phyloP scores from a whole-genome alignment of 1,284 basidiomycete genomes.

The Microbotryum silenes-acaulis region DNA sequence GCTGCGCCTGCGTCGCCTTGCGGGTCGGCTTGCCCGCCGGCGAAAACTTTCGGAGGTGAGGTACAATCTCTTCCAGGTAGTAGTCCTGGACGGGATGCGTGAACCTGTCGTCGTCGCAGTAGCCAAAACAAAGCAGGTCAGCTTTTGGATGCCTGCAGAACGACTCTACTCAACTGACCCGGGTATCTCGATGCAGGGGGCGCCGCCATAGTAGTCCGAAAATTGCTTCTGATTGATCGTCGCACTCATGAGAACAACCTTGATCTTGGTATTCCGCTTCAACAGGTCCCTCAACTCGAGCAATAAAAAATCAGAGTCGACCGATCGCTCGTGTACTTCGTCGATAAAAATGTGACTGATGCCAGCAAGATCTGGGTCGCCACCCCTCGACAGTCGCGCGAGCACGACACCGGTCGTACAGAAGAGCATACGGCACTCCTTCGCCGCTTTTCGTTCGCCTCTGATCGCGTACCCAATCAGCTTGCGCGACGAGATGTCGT shows the following conservation, averaged over 20 bases:
- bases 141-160: constrained; percentile 20
- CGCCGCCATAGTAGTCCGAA: constrained; percentile 66
- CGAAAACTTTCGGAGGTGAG: constrained; percentile 47
- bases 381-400: constrained; percentile 58
- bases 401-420: constrained; percentile 90
- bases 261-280: constrained; percentile 59
- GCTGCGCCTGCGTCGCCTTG: constrained; percentile 50
- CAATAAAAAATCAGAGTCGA: constrained; percentile 77
- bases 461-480: constrained; percentile 84
- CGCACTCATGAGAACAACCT: constrained; percentile 62
- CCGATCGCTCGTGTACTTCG: constrained; percentile 47
- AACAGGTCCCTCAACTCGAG: constrained; percentile 75
- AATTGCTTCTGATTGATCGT: constrained; percentile 85
- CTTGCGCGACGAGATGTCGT: constrained; percentile 43
- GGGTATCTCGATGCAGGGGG: constrained; percentile 74
- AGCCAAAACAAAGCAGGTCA: background rate
- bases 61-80: constrained; percentile 72
- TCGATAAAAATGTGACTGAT: constrained; percentile 85
- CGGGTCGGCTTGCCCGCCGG: constrained; percentile 43
- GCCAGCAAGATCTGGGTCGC: constrained; percentile 60
- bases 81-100: constrained; percentile 69
- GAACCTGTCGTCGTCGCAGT: constrained; percentile 38
- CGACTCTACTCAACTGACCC: constrained; percentile 43
- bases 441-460: constrained; percentile 67
- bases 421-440: constrained; percentile 70